phyloP scores from a whole-genome alignment of 2,329 filamentous ascomycete species.

The Ilyonectria robusta region DNA sequence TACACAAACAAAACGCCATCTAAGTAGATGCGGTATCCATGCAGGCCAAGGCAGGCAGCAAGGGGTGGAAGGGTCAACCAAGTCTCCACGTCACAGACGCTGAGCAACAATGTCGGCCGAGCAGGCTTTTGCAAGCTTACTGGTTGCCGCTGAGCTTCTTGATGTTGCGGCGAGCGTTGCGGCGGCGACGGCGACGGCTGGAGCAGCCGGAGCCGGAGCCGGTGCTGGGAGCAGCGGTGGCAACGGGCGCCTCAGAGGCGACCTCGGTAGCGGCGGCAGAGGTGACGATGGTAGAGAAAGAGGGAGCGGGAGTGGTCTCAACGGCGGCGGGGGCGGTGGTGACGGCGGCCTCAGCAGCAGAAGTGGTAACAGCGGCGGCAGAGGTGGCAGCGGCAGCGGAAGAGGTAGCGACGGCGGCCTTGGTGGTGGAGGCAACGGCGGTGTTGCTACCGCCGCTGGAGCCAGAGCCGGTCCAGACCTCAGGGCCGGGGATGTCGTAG shows the following conservation, averaged over 20 bases:
- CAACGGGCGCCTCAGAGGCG: conserved; percentile 29
- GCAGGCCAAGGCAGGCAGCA: conserved; percentile 24
- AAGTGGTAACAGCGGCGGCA: conserved; percentile 12
- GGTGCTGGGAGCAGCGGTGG: conserved; percentile 30
- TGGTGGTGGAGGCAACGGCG: conserved; percentile 10
- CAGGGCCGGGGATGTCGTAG: conserved; percentile 55
- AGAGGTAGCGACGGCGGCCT: conserved; percentile 7
- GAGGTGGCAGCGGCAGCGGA: conserved; percentile 10
- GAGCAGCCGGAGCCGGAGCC: conserved; percentile 40
- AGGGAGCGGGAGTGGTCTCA: conserved; percentile 29
- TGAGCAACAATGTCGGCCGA: conserved; percentile 8
- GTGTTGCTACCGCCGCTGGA: conserved; percentile 22
- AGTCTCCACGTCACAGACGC: conserved; percentile 31
- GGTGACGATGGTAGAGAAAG: conserved; percentile 43
- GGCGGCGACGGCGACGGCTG: conserved; percentile 43
- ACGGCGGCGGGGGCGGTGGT: conserved; percentile 30
- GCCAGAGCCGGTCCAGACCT: conserved; percentile 47
- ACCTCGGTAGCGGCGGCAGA: conserved; percentile 35
- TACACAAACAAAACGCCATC: conserved; percentile 46
- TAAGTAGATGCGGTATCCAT: conserved; percentile 35
- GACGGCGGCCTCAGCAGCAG: conserved; percentile 19
- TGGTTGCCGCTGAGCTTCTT: conserved; percentile 32
- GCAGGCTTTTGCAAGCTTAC: conserved; percentile 36
- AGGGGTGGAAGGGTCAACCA: conserved; percentile 10
- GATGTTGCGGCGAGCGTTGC: conserved; percentile 42